Percentiles rank a stretch among this genome's conserved stretches.
Evolutionary conservation across 1,284 basidiomycete genomes (phyloP).

Genomic region (Anthracocystis setariae): DNA sequence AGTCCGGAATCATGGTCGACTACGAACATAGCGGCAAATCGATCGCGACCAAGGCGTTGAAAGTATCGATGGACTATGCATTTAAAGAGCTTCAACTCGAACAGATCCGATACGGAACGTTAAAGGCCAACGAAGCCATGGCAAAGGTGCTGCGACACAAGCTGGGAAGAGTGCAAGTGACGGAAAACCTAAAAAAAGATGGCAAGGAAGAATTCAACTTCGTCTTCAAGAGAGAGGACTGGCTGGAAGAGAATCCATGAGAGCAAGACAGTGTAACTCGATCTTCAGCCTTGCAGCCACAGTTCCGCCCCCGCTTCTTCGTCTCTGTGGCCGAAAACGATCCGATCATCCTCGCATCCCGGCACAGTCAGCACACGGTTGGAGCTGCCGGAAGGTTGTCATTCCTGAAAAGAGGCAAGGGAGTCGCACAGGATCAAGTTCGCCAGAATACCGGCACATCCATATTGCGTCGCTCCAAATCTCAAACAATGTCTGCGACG

Average conservation of each 20-base stretch:
- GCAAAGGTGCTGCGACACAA: constrained; percentile 24
- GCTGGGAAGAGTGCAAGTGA: constrained; percentile 12
- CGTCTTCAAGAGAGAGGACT: constrained; percentile 19
- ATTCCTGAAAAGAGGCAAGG: too few relatives aligned
- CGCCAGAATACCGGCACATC: too few relatives aligned
- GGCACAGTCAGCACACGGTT: too few relatives aligned
- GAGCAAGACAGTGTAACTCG: background rate
- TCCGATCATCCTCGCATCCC: too few relatives aligned
- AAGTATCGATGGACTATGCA: constrained; percentile 31
- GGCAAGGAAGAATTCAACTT: constrained; percentile 23
- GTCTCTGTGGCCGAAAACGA: too few relatives aligned
- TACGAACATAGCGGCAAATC: constrained; percentile 13
- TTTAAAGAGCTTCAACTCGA: constrained; percentile 27
- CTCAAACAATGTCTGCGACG: too few relatives aligned
- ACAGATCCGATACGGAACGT: constrained; percentile 20
- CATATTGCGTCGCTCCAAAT: too few relatives aligned
- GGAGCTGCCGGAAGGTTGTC: too few relatives aligned
- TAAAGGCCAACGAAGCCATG: constrained; percentile 29
- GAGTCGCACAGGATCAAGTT: too few relatives aligned
- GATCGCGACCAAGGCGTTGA: constrained; percentile 20
- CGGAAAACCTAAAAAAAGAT: constrained; percentile 18
- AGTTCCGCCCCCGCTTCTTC: too few relatives aligned
- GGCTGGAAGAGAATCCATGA: constrained; percentile 6
- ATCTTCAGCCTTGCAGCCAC: too few relatives aligned
- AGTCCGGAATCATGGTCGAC: constrained; percentile 34